Base-by-base conservation (phyloP, 495 filamentous ascomycete species). In the Neurospora tetrasperma region DNA sequence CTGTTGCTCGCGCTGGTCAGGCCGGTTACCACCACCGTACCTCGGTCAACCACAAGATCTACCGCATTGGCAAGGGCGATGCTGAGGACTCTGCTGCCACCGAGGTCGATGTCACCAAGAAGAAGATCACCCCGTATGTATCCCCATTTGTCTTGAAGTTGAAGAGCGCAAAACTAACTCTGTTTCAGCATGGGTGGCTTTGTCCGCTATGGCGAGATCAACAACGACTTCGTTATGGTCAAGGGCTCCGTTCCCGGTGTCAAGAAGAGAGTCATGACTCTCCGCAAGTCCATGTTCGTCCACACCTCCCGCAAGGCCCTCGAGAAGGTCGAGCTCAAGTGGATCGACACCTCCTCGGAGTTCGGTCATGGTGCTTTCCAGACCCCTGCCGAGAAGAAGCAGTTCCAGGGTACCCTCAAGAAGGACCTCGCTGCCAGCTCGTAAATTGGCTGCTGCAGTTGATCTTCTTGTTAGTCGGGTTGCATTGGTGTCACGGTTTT, bases 361-460 rank as follows among this genome's bases (percentile, higher is more conserved):
- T 99, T 98, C 88, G 96, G 96, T 84, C 96, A 99, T 88, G 96
- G 96, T 90, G 96, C 93, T 82, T 99, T 97, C 92, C 96, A 99
- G 88, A 98, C 94, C 70, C 86, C 90, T 80, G 92, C 92, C 82
- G 96, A 99, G 92, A 99, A 99, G 94, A 91, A 91, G 85, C 86
- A 89, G 79, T 94, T 90, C 88, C 78, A 97, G 85, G 96, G 96
- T 86, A 96, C 94, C 68, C 92, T 99, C 91, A 99, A 99, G 94
- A 98, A 98, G 93, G 94, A 98, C 80, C 86, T 98, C 75, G 85
- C 84, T 78, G 82, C 89, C 81, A 84, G 88, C 86, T 87, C 90
- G 80, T 95, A 92, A 87, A 79, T 69, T 79, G 79, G 54, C 73
- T 71, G 71, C 70, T 54, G 20, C 74, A 79, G 74, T 77, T 75